Percentiles rank a stretch among this genome's conserved stretches.
Conservation (phyloP, 2,329 filamentous ascomycete species). For the Fusarium nodosum region DNA sequence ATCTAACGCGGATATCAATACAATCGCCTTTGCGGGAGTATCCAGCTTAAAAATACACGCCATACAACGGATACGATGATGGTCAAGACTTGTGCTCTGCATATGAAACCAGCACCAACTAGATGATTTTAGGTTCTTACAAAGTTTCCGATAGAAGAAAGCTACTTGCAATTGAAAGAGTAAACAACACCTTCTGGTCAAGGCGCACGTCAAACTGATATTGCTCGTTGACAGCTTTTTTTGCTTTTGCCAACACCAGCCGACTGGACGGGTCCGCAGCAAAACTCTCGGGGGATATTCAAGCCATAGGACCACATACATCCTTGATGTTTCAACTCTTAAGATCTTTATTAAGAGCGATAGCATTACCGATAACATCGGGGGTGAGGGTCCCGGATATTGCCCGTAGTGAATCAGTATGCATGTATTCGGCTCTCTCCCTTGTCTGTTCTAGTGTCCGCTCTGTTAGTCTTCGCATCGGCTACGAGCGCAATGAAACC, state of each 20-base stretch:
- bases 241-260: conserved; percentile 8
- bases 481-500: conserved; percentile 1
- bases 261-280: conserved; percentile 8
- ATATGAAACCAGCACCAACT: background rate
- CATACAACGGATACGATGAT: background rate
- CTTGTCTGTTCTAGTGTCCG: background rate
- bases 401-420: conserved; percentile 23
- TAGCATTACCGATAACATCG: conserved; percentile 39
- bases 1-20: background rate
- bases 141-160: conserved; percentile 2
- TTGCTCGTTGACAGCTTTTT: conserved; percentile 6
- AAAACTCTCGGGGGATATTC: background rate
- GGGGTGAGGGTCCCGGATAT: conserved; percentile 31
- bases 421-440: conserved; percentile 9
- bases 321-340: conserved; percentile 38
- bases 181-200: conserved; percentile 3
- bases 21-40: background rate
- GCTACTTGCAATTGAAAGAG: background rate
- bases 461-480: conserved; percentile 8
- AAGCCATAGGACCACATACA: conserved; percentile 11
- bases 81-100: background rate
- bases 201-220: conserved; percentile 15
- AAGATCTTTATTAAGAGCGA: conserved; percentile 30
- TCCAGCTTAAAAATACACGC: background rate
- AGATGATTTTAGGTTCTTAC: background rate